Base-by-base conservation (phyloP, 371 early-diverging fungal genomes). In the Lichtheimia ramosa region DNA sequence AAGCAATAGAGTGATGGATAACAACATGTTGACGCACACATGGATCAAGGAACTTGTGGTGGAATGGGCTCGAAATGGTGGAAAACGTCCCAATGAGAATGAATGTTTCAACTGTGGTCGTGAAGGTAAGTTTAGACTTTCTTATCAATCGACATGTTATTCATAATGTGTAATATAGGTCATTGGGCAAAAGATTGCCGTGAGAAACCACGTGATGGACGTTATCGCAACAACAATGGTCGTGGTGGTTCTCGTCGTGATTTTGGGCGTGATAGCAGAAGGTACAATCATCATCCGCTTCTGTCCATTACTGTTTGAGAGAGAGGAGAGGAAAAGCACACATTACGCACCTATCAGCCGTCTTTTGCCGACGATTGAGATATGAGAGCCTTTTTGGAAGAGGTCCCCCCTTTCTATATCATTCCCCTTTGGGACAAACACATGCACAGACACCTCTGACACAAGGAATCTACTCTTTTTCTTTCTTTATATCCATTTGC, bases 151-250 rank as follows among this genome's bases (percentile, higher is more conserved):
- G 2, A 25, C 25, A 34, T 34, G 2, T n/a, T 16, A 46, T 18
- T 46, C 46, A 46, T n/a, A n/a, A n/a, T 46, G 46, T 46, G 5
- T 43, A 51, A 39, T 15, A 54, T 61, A 88, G 90, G 90, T 54
- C 90, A 89, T 63, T 89, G 88, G 88, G 89, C 90, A 57, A 79
- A 87, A 66, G 90, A 89, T 62, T 89, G 90, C 60, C 78, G 75
- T 43, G 81, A 74, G 42, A 56, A 71, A 15, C 64, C 80, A 39
- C 68, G 75, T 54, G 58, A 63, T 58, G 58, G 54, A 24, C 57
- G 68, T 39, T 48, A 61, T 34, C 28, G 67, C 57, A 57, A 64
- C 57, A 57, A 64, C 40, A 54, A 64, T 51, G 48, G 58, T 43
- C 51, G 48, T 41, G 60, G 51, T 21, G 59, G 70, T 50, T 65